phyloP scores from a whole-genome alignment of 106 monocot species.

The Chionographis japonica region DNA sequence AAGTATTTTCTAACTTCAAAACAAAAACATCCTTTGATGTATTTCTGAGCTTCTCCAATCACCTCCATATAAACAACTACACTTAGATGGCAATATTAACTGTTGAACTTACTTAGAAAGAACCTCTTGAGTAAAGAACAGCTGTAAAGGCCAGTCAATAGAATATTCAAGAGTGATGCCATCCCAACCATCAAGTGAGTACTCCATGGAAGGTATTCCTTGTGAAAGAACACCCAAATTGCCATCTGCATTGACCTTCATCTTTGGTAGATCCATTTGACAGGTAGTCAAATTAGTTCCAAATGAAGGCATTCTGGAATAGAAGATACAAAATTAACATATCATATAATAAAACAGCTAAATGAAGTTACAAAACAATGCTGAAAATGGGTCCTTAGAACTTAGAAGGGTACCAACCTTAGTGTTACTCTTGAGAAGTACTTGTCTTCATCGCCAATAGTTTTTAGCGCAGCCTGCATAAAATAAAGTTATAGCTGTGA shows the following conservation, averaged over 20 bases:
- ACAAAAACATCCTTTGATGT: not conserved
- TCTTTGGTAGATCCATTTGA: slow-evolving; percentile 41
- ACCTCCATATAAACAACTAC: not conserved
- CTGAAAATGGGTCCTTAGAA: not conserved
- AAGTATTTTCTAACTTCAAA: not conserved
- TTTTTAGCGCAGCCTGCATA: slow-evolving; percentile 89
- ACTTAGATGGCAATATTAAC: not conserved
- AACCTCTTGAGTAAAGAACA: slow-evolving; percentile 94
- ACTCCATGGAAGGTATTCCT: slow-evolving; percentile 42
- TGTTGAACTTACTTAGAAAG: slow-evolving; percentile 70
- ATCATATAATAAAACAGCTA: too few relatives aligned
- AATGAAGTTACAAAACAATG: too few relatives aligned
- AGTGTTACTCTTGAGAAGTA: slow-evolving; percentile 89
- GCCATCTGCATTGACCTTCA: slow-evolving; percentile 27
- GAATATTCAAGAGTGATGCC: slow-evolving; percentile 88
- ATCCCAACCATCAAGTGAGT: slow-evolving; percentile 90
- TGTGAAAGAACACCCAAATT: slow-evolving; percentile 23
- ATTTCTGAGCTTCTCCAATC: not conserved
- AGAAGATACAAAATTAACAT: not conserved
- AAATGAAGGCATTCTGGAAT: slow-evolving; percentile 70
- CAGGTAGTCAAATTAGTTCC: slow-evolving; percentile 36
- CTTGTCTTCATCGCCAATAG: slow-evolving; percentile 92
- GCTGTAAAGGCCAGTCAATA: slow-evolving; percentile 85
- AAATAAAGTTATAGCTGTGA: slow-evolving; percentile 9
- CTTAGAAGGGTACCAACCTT: slow-evolving; percentile 41